These are phyloP conservation scores for peach (Prunus persica) DNA, from an alignment of 306 rosid genomes.

Conservation along the genomic window Prunus_persica_NCBIv2 NC_034009.1:726501-727000, in stretches of 20 bases:
- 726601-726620: background rate
- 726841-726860: constrained; percentile 66
- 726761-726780: constrained; percentile 61
- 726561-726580: background rate
- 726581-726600: background rate
- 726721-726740: constrained; percentile 40
- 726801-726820: constrained; percentile 46
- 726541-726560: background rate
- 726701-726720: background rate
- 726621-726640: background rate
- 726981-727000: constrained; percentile 27
- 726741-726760: constrained; percentile 89
- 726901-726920: constrained; percentile 80
- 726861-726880: constrained; percentile 61
- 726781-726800: constrained; percentile 82
- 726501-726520: too few relatives aligned
- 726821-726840: constrained; percentile 66
- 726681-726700: background rate
- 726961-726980: constrained; percentile 17
- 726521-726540: too few relatives aligned
- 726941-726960: constrained; percentile 17
- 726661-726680: background rate
- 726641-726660: background rate
- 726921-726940: constrained; percentile 45
- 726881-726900: constrained; percentile 78